These are phyloP conservation scores for Talaromyces stipitatus DNA, from an alignment of 495 filamentous ascomycete species.

Conservation along the genomic window DNA sequence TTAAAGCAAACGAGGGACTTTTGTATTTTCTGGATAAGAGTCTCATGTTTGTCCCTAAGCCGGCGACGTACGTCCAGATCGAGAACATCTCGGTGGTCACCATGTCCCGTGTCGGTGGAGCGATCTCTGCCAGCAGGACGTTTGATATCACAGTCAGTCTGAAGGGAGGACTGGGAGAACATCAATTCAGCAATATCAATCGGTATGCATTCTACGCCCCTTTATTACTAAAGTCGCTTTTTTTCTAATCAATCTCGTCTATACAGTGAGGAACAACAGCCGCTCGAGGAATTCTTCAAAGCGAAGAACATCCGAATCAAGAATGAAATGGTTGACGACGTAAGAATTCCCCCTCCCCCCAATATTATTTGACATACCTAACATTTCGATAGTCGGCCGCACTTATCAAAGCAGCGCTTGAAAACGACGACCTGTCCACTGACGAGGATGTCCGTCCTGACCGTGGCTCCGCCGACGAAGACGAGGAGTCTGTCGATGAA, in stretches of 20 bases:
- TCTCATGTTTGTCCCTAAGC: slow-evolving; percentile 98
- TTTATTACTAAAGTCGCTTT: background rate
- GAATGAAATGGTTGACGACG: slow-evolving; percentile 83
- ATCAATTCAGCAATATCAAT: slow-evolving; percentile 98
- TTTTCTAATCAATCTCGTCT: slow-evolving; percentile 9
- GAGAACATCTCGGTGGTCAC: slow-evolving; percentile 84
- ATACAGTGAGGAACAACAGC: slow-evolving; percentile 80
- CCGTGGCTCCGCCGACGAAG: slow-evolving; percentile 89
- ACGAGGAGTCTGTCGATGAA: slow-evolving; percentile 89
- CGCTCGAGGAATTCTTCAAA: slow-evolving; percentile 93
- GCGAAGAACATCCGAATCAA: slow-evolving; percentile 87
- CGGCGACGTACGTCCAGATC: slow-evolving; percentile 90
- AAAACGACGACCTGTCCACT: slow-evolving; percentile 66
- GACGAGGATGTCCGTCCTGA: slow-evolving; percentile 73
- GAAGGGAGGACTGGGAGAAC: slow-evolving; percentile 69
- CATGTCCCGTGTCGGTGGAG: slow-evolving; percentile 92
- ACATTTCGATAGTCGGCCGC: slow-evolving; percentile 38
- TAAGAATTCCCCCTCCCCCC: slow-evolving; percentile 22
- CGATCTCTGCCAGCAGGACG: slow-evolving; percentile 86
- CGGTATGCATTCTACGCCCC: slow-evolving; percentile 42
- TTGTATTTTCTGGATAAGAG: slow-evolving; percentile 96
- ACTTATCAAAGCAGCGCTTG: slow-evolving; percentile 72
- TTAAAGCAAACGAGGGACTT: slow-evolving; percentile 97
- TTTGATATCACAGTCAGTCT: slow-evolving; percentile 92
- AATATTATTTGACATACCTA: background rate